Percentiles rank a stretch among this genome's conserved stretches.
phyloP scores from a whole-genome alignment of 306 rosid species.

The Begonia peltatifolia region DNA sequence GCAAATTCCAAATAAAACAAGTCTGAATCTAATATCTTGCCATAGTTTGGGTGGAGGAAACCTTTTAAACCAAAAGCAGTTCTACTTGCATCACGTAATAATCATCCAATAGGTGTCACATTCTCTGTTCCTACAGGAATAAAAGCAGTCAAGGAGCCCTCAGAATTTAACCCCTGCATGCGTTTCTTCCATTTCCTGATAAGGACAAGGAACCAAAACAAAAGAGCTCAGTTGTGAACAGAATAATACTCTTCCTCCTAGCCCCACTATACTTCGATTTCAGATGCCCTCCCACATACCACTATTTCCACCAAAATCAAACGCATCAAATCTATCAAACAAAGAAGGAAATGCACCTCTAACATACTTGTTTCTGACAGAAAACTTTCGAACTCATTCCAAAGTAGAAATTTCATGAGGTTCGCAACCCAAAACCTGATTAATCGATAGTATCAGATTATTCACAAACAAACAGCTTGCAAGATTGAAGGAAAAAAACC shows the following conservation, averaged over 20 bases:
- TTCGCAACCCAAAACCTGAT: slow-evolving; percentile 34
- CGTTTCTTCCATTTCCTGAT: slow-evolving; percentile 21
- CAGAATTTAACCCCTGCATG: slow-evolving; percentile 1
- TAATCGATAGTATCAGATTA: slow-evolving; percentile 21
- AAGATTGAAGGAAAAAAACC: slow-evolving; percentile 40
- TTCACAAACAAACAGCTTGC: slow-evolving; percentile 44
- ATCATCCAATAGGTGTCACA: slow-evolving; percentile 55
- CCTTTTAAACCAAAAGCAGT: slow-evolving; percentile 62
- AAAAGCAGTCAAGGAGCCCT: background rate
- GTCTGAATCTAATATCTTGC: too few relatives aligned
- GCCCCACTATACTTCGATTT: slow-evolving; percentile 58
- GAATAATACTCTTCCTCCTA: slow-evolving; percentile 58
- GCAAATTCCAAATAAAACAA: slow-evolving; percentile 54
- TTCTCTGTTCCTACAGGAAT: slow-evolving; percentile 49
- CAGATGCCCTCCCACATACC: slow-evolving; percentile 52
- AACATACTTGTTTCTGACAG: slow-evolving; percentile 41
- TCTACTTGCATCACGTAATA: slow-evolving; percentile 57
- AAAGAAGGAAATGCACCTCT: slow-evolving; percentile 36
- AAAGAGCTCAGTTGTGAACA: slow-evolving; percentile 57
- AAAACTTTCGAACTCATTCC: slow-evolving; percentile 33
- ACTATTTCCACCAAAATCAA: slow-evolving; percentile 37
- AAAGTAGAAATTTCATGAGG: slow-evolving; percentile 38
- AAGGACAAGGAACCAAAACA: slow-evolving; percentile 50
- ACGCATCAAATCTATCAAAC: slow-evolving; percentile 16
- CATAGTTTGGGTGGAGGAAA: background rate